phyloP scores from a whole-genome alignment of 2,329 filamentous ascomycete species.

The Cladosporium velox region DNA sequence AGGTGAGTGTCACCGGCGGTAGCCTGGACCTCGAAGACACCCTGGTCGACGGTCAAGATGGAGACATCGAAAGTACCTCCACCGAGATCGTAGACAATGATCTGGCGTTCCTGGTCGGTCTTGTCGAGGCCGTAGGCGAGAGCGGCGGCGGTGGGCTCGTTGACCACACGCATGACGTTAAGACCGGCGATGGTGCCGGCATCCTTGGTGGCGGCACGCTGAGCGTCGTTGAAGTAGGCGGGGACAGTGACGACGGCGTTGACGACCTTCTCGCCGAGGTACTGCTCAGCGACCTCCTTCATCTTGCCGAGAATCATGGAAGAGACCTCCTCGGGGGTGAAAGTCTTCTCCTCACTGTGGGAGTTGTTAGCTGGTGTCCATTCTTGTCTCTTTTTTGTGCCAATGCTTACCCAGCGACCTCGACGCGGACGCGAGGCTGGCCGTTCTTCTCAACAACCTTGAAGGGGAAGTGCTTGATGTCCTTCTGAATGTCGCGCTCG shows the following conservation, averaged over 20 bases:
- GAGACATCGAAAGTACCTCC: constrained; percentile 99
- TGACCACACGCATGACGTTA: constrained; percentile 95
- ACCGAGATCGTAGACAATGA: constrained; percentile 96
- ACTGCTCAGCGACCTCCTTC: constrained; percentile 96
- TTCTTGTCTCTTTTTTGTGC: constrained; percentile 7
- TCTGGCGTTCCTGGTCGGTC: constrained; percentile 79
- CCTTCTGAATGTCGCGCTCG: constrained; percentile 79
- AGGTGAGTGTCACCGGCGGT: constrained; percentile 98
- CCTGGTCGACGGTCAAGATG: constrained; percentile 93
- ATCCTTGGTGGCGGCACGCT: constrained; percentile 98
- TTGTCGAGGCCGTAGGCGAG: constrained; percentile 96
- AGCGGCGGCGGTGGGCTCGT: constrained; percentile 95
- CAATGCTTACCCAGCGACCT: constrained; percentile 57
- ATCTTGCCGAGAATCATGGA: constrained; percentile 83
- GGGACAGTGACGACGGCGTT: constrained; percentile 97
- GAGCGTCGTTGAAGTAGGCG: constrained; percentile 98
- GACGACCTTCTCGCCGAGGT: constrained; percentile 86
- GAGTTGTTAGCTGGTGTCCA: constrained; percentile 21
- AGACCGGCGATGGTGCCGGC: constrained; percentile 94
- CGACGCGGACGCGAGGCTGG: constrained; percentile 81
- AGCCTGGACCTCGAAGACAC: constrained; percentile 98
- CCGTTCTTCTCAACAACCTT: constrained; percentile 85
- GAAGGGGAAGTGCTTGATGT: constrained; percentile 99
- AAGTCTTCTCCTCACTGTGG: constrained; percentile 59
- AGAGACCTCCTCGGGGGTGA: constrained; percentile 79